phyloP scores from a whole-genome alignment of 352 stramenopile genomes.

The Phytophthora kernoviae region DNA sequence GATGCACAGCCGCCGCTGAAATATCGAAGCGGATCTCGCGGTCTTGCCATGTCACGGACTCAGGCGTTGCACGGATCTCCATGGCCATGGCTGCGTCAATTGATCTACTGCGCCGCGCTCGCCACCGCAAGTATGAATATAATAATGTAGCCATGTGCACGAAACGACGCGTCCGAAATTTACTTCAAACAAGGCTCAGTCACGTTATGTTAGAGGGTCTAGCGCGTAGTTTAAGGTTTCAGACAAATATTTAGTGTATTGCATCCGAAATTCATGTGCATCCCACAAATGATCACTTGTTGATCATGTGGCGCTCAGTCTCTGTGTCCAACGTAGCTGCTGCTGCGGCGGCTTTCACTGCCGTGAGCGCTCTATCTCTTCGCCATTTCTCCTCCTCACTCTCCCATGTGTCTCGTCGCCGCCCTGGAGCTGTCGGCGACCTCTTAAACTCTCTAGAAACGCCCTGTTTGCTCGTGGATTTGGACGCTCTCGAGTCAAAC shows the following conservation, averaged over 20 bases:
- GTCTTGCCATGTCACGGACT: slow-evolving; percentile 88
- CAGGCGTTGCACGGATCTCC: slow-evolving; percentile 61
- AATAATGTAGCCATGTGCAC: not conserved
- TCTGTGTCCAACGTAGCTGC: slow-evolving; percentile 12
- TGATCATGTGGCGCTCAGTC: slow-evolving; percentile 23
- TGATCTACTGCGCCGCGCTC: not conserved
- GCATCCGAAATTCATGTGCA: too few relatives aligned
- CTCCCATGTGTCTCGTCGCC: slow-evolving; percentile 20
- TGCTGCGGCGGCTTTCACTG: slow-evolving; percentile 8
- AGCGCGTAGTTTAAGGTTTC: too few relatives aligned
- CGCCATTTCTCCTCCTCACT: slow-evolving; percentile 11
- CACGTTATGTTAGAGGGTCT: too few relatives aligned
- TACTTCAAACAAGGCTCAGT: too few relatives aligned
- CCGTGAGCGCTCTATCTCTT: slow-evolving; percentile 13
- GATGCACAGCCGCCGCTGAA: slow-evolving; percentile 53
- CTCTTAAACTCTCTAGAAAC: slow-evolving; percentile 55
- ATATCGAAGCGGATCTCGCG: slow-evolving; percentile 92
- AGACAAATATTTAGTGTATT: too few relatives aligned
- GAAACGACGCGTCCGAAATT: not conserved
- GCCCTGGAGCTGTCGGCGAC: slow-evolving; percentile 36
- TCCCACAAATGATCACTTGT: too few relatives aligned
- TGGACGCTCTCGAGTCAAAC: slow-evolving; percentile 68
- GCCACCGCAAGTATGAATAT: not conserved
- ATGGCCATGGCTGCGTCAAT: slow-evolving; percentile 24
- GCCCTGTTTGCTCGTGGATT: slow-evolving; percentile 67